Conservation (phyloP, 139 green algal genomes). For the Haematococcus lacustris region DNA sequence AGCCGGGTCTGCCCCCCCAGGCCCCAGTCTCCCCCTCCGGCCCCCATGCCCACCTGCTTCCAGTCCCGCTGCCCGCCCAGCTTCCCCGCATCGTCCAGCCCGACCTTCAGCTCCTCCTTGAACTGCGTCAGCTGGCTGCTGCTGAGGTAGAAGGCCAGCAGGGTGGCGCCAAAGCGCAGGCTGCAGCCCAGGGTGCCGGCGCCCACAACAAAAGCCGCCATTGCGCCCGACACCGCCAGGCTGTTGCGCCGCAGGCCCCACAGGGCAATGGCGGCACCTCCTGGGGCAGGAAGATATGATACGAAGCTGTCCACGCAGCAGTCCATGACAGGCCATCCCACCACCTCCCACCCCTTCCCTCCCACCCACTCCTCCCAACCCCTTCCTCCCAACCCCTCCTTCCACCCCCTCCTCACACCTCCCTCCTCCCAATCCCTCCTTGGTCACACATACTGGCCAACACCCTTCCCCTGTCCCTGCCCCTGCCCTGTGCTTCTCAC, state of each 20-base stretch:
- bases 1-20: background rate
- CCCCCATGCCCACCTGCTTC: conserved; percentile 50
- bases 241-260: conserved; percentile 16
- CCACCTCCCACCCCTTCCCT: no score
- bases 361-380: no score
- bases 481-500: no score
- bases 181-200: conserved; percentile 45
- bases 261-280: conserved; percentile 15
- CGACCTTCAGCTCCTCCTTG: conserved; percentile 61
- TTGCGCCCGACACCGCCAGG: conserved; percentile 35
- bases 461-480: no score
- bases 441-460: no score
- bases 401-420: no score
- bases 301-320: no score
- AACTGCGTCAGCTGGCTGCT: conserved; percentile 65
- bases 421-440: no score
- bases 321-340: no score
- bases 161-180: conserved; percentile 55
- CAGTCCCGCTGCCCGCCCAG: conserved; percentile 73
- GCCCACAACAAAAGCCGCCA: conserved; percentile 45
- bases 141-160: conserved; percentile 77
- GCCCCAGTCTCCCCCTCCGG: background rate
- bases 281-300: no score
- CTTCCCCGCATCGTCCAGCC: conserved; percentile 64
- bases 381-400: no score